phyloP scores from a whole-genome alignment of 768 basidiomycete genomes.

The Auriculariales sp. region DNA sequence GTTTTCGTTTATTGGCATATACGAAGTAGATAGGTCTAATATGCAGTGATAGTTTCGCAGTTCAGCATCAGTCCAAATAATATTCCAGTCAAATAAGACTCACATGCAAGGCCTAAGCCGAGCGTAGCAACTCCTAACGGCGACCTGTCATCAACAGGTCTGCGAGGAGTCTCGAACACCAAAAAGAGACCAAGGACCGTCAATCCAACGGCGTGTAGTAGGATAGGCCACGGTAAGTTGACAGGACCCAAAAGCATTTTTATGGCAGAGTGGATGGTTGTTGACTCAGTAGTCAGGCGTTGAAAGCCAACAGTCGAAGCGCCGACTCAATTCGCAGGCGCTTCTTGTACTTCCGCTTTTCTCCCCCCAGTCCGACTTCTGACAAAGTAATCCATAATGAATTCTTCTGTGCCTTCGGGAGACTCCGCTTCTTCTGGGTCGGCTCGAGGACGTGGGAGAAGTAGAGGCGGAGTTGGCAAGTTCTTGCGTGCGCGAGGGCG shows the following conservation, averaged over 20 bases:
- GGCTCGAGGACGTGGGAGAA: constrained; percentile 39
- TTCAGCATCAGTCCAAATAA: neutral
- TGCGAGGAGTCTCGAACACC: neutral
- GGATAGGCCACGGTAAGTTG: neutral
- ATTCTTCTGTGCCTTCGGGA: too few species aligned
- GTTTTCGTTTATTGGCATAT: neutral
- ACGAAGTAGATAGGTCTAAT: neutral
- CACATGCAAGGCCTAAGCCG: neutral
- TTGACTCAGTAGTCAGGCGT: too few species aligned
- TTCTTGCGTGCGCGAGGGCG: constrained; percentile 58
- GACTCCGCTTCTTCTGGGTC: too few species aligned
- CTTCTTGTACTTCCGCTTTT: too few species aligned
- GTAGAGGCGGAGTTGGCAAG: constrained; percentile 59
- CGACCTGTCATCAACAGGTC: neutral
- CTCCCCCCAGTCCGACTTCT: too few species aligned
- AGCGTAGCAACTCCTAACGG: neutral
- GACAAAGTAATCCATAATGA: too few species aligned
- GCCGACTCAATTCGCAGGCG: too few species aligned
- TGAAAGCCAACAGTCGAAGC: too few species aligned
- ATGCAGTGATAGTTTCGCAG: neutral
- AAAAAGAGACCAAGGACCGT: neutral
- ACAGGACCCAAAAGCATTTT: neutral
- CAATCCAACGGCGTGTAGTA: neutral
- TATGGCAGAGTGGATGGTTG: too few species aligned
- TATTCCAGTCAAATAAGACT: too few species aligned